Conservation (phyloP, 2,329 filamentous ascomycete species). For the Diaporthe vaccinii region DNA sequence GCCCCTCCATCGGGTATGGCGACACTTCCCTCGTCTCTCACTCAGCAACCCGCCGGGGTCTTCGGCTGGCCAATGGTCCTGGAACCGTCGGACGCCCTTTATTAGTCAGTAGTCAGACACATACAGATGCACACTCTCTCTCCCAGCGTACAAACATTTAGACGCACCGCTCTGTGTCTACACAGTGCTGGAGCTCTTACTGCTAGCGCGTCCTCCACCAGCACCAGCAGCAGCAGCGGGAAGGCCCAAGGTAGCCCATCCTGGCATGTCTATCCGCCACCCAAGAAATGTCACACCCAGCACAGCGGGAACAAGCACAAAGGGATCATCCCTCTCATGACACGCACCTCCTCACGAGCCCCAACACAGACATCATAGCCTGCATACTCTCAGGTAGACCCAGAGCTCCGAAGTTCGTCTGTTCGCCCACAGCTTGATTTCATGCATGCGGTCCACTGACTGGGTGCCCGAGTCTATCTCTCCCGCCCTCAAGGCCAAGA, state of each 20-base stretch:
- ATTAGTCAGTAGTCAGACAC: constrained; percentile 16
- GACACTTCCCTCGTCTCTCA: constrained; percentile 19
- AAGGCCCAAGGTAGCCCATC: constrained; percentile 17
- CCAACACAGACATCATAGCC: neutral
- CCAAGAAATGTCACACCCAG: constrained; percentile 28
- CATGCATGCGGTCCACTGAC: constrained; percentile 6
- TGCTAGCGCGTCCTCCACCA: neutral
- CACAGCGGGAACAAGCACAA: constrained; percentile 3
- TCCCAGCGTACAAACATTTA: neutral
- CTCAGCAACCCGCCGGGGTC: constrained; percentile 23
- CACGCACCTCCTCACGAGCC: neutral
- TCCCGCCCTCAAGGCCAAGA: constrained; percentile 8
- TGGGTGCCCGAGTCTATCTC: constrained; percentile 4
- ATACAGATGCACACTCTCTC: neutral
- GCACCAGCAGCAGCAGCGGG: neutral
- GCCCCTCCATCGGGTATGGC: constrained; percentile 33
- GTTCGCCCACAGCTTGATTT: neutral
- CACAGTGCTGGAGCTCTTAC: neutral
- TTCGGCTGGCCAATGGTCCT: constrained; percentile 22
- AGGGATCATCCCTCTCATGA: constrained; percentile 30
- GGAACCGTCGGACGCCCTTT: neutral
- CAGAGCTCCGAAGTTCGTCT: constrained; percentile 2
- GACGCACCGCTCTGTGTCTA: neutral
- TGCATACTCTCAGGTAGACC: neutral
- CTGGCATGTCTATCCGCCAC: constrained; percentile 6